Evolutionary conservation across 2,329 filamentous ascomycete species (phyloP).

Genomic region (Aspergillus phoenicis): DNA sequence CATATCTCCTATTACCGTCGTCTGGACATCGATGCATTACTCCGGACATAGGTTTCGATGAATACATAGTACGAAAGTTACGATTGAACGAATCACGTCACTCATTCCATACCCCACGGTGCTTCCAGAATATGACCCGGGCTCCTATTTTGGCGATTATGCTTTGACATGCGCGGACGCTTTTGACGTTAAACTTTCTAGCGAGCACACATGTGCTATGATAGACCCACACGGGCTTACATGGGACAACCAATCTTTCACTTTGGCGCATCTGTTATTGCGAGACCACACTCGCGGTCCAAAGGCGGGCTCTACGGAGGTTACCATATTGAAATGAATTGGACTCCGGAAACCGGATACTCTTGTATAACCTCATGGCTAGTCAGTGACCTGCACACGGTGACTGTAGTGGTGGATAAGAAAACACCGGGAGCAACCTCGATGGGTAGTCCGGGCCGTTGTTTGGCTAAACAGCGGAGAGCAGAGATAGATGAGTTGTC

Average conservation of each 20-base stretch:
- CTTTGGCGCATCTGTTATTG: neutral
- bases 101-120: neutral
- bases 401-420: neutral
- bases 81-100: constrained; percentile 16
- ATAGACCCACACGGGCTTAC: neutral
- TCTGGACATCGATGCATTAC: constrained; percentile 45
- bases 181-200: neutral
- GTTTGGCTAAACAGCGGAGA: neutral
- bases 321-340: neutral
- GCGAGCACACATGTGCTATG: neutral
- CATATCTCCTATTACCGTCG: constrained; percentile 50
- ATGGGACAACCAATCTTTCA: neutral
- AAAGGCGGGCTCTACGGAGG: neutral
- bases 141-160: constrained; percentile 1
- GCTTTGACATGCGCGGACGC: neutral
- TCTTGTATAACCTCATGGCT: neutral
- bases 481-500: neutral
- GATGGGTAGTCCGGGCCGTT: neutral
- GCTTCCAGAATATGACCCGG: neutral
- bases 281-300: neutral
- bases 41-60: constrained; percentile 29
- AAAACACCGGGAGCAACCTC: neutral
- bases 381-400: neutral
- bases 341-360: neutral
- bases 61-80: constrained; percentile 1